A percentile compares a stretch with the other conserved stretches of the same genome.
These are phyloP conservation scores for Fistulifera solaris DNA, from an alignment of 108 stramenopile species.

Conservation along the genomic window DNA sequence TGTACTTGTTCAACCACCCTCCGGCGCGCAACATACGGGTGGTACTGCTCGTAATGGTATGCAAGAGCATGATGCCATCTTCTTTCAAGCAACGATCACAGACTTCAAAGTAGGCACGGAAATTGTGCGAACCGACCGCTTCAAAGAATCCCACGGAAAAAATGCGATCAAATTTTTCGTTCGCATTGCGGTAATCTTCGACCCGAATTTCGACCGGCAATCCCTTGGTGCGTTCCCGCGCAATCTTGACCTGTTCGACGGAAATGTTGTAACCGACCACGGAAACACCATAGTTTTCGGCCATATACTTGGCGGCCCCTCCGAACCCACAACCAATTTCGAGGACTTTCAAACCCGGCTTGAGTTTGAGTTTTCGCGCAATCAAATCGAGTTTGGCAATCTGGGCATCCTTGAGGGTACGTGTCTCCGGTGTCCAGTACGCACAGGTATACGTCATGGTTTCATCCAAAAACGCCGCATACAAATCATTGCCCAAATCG, in stretches of 20 bases:
- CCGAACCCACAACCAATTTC: conserved; percentile 77
- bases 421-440: conserved; percentile 13
- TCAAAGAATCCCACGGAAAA: neutral
- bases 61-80: neutral
- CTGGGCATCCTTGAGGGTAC: neutral
- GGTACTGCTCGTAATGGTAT: neutral
- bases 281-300: neutral
- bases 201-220: neutral
- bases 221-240: neutral
- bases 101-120: neutral
- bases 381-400: neutral
- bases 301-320: conserved; percentile 16
- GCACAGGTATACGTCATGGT: conserved; percentile 44
- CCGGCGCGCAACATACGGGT: neutral
- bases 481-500: neutral
- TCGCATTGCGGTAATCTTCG: neutral
- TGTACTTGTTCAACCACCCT: conserved; percentile 1
- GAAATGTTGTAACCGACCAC: conserved; percentile 1
- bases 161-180: neutral
- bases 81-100: neutral
- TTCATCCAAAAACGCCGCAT: neutral
- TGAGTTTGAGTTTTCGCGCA: conserved; percentile 1
- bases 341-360: conserved; percentile 20
- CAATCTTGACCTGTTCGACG: neutral
- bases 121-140: neutral